Percentiles rank a stretch among this genome's conserved stretches.
Evolutionary conservation across 768 basidiomycete species (phyloP).

Genomic region (Rhodotorula graminis): DNA sequence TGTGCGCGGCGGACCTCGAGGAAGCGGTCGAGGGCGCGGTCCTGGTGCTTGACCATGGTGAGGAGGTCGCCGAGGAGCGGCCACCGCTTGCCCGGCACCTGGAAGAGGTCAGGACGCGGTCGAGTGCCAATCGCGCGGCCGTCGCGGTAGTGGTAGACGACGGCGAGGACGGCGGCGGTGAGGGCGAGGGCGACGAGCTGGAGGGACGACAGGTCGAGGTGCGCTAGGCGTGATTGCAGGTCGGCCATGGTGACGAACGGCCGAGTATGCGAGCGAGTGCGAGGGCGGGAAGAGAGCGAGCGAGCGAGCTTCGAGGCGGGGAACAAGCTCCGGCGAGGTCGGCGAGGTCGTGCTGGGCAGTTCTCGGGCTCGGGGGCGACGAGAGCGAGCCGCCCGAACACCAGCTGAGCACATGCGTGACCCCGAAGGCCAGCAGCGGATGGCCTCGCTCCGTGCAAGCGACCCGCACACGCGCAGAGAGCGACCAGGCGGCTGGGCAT

Average conservation of each 20-base stretch:
- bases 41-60: constrained; percentile 6
- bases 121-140: constrained; percentile 17
- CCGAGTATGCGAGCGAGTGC: no score
- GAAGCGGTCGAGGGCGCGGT: constrained; percentile 12
- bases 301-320: no score
- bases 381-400: no score
- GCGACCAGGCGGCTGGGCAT: no score
- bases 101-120: constrained; percentile 8
- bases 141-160: constrained; percentile 10
- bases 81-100: background rate
- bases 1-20: background rate
- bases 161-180: background rate
- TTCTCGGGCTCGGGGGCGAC: no score
- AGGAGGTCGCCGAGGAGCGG: constrained; percentile 10
- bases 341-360: no score
- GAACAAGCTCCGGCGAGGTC: no score
- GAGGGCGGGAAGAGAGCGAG: no score
- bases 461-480: no score
- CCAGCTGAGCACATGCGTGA: no score
- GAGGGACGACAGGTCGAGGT: background rate
- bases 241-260: background rate
- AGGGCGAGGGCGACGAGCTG: background rate
- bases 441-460: no score
- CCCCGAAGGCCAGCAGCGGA: no score
- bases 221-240: background rate